Conservation (phyloP, 441 rosid genomes). For the Pelargonium australe region DNA sequence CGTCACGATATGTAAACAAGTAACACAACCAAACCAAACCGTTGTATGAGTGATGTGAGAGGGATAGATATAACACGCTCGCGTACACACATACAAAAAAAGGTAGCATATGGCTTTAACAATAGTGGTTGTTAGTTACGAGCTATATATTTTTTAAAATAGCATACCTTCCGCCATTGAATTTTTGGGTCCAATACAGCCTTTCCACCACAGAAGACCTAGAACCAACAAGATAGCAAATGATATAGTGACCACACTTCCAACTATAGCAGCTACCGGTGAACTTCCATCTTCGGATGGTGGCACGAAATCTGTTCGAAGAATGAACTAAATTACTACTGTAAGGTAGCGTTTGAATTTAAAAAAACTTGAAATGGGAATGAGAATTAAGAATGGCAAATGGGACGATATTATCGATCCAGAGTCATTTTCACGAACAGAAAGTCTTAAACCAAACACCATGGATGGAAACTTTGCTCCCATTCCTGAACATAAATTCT, state of each 20-base stretch:
- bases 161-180: constrained; percentile 32
- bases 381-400: too few relatives aligned
- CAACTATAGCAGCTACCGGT: constrained; percentile 33
- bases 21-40: too few relatives aligned
- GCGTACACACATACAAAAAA: too few relatives aligned
- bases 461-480: constrained; percentile 21
- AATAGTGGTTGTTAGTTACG: neutral
- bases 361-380: too few relatives aligned
- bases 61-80: too few relatives aligned
- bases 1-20: too few relatives aligned
- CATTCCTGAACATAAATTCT: constrained; percentile 27
- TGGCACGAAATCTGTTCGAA: constrained; percentile 29
- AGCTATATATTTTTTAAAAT: too few relatives aligned
- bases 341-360: too few relatives aligned
- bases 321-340: constrained; percentile 2
- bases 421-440: too few relatives aligned
- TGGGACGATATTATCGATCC: too few relatives aligned
- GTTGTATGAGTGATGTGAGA: too few relatives aligned
- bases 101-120: too few relatives aligned
- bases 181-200: constrained; percentile 33
- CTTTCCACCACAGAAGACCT: constrained; percentile 38
- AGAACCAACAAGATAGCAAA: constrained; percentile 28
- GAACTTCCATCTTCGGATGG: constrained; percentile 26
- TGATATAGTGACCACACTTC: constrained; percentile 29
- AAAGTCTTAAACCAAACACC: neutral